phyloP scores from a whole-genome alignment of 78 protist species.

The Goniomonas avonlea region DNA sequence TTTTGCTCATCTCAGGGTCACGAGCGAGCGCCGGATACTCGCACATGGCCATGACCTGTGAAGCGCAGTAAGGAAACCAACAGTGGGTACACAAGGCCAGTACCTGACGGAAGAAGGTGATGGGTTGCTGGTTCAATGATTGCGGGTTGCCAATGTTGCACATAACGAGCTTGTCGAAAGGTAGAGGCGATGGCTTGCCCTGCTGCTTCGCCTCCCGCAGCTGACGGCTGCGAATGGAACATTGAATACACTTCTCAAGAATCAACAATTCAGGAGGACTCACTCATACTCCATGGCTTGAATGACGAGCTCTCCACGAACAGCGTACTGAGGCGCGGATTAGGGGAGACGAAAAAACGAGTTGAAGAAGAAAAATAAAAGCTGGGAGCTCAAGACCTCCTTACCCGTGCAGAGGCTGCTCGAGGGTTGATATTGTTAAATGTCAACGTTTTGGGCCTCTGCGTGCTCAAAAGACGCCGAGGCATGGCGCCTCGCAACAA shows the following conservation, averaged over 20 bases:
- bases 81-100: not conserved
- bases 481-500: no score
- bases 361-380: no score
- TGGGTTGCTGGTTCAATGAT: slow-evolving; percentile 79
- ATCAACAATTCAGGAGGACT: no score
- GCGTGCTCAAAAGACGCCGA: no score
- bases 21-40: not conserved
- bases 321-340: slow-evolving; percentile 74
- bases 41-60: not conserved
- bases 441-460: no score
- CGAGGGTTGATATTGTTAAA: no score
- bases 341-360: no score
- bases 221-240: no score
- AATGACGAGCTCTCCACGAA: slow-evolving; percentile 50
- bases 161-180: slow-evolving; percentile 68
- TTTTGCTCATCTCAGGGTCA: not conserved
- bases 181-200: slow-evolving; percentile 14
- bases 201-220: not conserved
- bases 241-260: no score
- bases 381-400: no score
- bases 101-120: slow-evolving; percentile 89
- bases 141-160: slow-evolving; percentile 99
- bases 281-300: slow-evolving; percentile 36
- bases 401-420: no score
- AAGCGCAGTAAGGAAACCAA: not conserved